Conservation (phyloP, 192 early-diverging fungal species). For the Haplosporangium gracile region DNA sequence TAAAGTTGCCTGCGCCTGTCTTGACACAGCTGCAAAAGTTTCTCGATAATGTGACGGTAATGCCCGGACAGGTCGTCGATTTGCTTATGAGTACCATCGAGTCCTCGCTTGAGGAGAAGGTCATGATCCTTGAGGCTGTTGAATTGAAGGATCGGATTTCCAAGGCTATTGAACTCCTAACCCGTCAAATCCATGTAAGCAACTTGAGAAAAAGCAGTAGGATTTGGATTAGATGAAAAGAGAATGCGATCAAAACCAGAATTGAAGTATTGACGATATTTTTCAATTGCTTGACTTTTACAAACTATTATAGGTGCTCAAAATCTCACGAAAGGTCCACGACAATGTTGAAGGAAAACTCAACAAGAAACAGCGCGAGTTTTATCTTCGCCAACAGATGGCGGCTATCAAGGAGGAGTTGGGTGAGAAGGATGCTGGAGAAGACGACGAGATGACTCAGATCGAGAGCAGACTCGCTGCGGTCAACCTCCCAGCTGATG, state of each 20-base stretch:
- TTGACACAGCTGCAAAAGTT: constrained; percentile 75
- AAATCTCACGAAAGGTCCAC: constrained; percentile 82
- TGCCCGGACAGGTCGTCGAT: constrained; percentile 74
- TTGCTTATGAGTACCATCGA: constrained; percentile 81
- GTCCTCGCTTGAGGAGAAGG: constrained; percentile 76
- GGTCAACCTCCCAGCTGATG: constrained; percentile 71
- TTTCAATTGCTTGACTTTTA: not conserved
- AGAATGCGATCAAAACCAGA: not conserved
- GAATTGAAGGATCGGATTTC: constrained; percentile 71
- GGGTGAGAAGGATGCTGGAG: constrained; percentile 73
- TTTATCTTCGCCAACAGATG: constrained; percentile 84
- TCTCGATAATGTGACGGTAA: constrained; percentile 63
- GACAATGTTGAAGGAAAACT: constrained; percentile 79
- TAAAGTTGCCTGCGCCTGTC: constrained; percentile 76
- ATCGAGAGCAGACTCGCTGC: constrained; percentile 68
- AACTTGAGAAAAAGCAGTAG: not conserved
- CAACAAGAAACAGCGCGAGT: constrained; percentile 85
- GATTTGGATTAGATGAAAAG: not conserved
- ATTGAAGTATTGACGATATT: not conserved
- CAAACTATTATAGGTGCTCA: constrained; percentile 67
- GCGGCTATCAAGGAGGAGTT: constrained; percentile 86
- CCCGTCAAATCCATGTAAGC: constrained; percentile 76
- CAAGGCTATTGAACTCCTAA: constrained; percentile 70
- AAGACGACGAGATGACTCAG: constrained; percentile 76
- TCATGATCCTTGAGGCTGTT: constrained; percentile 69